Evolutionary conservation across 1,139 yeast species (phyloP).

Genomic region (Yamadazyma mexicana): DNA sequence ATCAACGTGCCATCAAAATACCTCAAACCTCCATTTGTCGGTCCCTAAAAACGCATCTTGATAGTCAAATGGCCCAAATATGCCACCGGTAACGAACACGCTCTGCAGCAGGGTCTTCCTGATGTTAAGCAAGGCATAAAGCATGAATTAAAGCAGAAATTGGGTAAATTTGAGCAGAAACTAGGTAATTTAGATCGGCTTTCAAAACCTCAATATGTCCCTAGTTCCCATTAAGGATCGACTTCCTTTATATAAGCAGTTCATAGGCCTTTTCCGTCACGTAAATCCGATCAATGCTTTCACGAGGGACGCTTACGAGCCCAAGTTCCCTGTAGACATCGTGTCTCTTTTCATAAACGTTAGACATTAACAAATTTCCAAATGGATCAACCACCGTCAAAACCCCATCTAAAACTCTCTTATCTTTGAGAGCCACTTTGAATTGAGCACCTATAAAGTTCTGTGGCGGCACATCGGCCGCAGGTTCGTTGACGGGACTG

Average conservation of each 20-base stretch:
- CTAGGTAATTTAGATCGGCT: neutral
- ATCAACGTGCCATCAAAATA: conserved; percentile 20
- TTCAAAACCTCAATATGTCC: neutral
- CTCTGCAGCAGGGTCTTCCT: neutral
- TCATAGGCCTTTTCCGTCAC: conserved; percentile 21
- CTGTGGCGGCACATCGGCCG: conserved; percentile 17
- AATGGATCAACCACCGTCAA: conserved; percentile 48
- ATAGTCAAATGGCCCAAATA: conserved; percentile 11
- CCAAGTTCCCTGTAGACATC: conserved; percentile 40
- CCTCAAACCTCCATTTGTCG: conserved; percentile 14
- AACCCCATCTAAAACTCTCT: conserved; percentile 37
- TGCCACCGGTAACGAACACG: neutral
- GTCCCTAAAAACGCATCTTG: conserved; percentile 17
- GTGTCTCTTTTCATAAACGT: conserved; percentile 35
- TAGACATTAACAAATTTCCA: conserved; percentile 42
- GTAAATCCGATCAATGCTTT: conserved; percentile 26
- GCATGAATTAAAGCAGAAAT: neutral
- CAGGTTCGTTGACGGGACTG: too few relatives aligned
- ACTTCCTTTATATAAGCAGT: neutral
- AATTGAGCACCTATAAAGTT: conserved; percentile 35
- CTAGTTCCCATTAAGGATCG: neutral
- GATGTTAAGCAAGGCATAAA: neutral
- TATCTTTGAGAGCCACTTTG: conserved; percentile 30
- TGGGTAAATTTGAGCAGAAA: conserved; percentile 1
- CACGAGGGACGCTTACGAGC: conserved; percentile 46